Base-by-base conservation (phyloP, 371 early-diverging fungal genomes). In the Zopfochytrium polystomum region DNA sequence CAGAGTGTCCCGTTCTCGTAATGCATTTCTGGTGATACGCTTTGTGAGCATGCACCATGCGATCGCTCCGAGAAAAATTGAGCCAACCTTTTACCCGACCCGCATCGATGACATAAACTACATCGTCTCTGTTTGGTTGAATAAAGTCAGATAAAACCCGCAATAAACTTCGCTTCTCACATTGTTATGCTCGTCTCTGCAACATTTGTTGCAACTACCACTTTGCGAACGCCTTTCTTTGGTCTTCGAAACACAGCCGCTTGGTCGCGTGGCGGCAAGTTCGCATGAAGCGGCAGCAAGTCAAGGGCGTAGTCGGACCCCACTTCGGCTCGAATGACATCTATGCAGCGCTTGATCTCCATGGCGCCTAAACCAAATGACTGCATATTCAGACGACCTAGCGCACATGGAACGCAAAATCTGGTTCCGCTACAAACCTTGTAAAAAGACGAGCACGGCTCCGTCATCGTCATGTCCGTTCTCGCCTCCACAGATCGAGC, bases 101-200 rank as follows among this genome's bases (percentile, higher is more conserved):
- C 0, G 88, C 79, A 72, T 99, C 99, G 55, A 99, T 86, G 0
- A 98, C 98, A 55, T 89, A 84, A 0, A 91, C 91, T 9, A 96
- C 87, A 70, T 93, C 95, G 34, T 78, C 74, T 31, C 62, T 68
- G 9, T 48, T n/a, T 47, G 1, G 6, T n/a, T 0, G 22, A 13
- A 18, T 26, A 26, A 43, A 38, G 23, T 31, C 29, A 15, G 11
- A 43, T 51, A 29, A 33, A 23, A 38, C n/a, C 29, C 32, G 47
- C 13, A 4, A 26, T 18, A 4, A 35, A 15, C 25, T 18, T n/a
- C 2, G 7, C 13, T 25, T 23, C 66, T 54, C 52, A 63, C 65
- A 78, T 78, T 23, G 87, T 84, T 30, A 84, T 72, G 61, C 89
- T 88, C 0, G 98, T 97, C 68, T 98, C 97, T 1, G 95, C 93